These are phyloP conservation scores for Thuidium tamariscinum DNA, from an alignment of 225 moss, liverwort and hornwort genomes.

Conservation along the genomic window DNA sequence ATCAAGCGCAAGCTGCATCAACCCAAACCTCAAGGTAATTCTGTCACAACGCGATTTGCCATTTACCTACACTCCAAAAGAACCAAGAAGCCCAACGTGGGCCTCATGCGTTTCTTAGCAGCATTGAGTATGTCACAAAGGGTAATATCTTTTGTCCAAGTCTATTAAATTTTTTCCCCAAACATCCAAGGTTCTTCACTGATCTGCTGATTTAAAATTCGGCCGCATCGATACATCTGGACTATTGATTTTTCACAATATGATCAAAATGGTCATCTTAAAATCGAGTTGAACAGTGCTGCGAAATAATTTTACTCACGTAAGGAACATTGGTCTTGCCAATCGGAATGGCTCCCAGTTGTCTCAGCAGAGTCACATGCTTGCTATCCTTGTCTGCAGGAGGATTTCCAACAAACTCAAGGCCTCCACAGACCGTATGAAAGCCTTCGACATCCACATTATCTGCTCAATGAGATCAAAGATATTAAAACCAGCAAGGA, in stretches of 20 bases:
- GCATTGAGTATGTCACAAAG: background rate
- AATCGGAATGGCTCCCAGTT: slow-evolving; percentile 64
- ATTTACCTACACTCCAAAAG: background rate
- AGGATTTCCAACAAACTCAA: slow-evolving; percentile 25
- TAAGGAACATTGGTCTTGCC: slow-evolving; percentile 70
- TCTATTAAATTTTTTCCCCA: background rate
- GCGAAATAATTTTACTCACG: slow-evolving; percentile 16
- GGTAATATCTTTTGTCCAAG: background rate
- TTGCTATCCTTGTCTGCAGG: slow-evolving; percentile 48
- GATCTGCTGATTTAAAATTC: background rate
- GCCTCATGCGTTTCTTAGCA: background rate
- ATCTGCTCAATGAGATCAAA: slow-evolving; percentile 24
- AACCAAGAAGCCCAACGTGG: background rate
- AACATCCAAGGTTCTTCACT: background rate
- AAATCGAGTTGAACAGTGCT: background rate
- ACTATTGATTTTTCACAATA: background rate
- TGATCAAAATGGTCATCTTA: background rate
- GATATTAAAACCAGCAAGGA: background rate
- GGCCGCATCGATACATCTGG: background rate
- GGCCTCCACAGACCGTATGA: slow-evolving; percentile 61
- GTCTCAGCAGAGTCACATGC: slow-evolving; percentile 48
- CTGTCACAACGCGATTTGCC: background rate
- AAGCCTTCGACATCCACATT: slow-evolving; percentile 51
- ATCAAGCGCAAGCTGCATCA: slow-evolving; percentile 46
- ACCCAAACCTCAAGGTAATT: background rate